Evolutionary conservation across 768 basidiomycete genomes (phyloP).

Genomic region (Leccinum pellstonianum): DNA sequence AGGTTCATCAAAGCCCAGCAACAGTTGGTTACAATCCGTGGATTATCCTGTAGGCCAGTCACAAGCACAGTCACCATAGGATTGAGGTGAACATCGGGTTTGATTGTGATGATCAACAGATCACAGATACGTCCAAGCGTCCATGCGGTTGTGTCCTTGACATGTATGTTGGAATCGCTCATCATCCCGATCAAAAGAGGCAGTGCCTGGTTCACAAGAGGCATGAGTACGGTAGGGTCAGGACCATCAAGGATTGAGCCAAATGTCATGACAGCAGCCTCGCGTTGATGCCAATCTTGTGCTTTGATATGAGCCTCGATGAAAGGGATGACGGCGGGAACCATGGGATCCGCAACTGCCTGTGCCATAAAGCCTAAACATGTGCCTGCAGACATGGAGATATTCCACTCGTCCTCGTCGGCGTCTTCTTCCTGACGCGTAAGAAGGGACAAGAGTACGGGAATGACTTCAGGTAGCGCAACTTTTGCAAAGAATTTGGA

Average conservation of each 20-base stretch:
- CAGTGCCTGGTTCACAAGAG: conserved; percentile 91
- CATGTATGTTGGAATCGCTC: conserved; percentile 77
- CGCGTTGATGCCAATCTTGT: conserved; percentile 91
- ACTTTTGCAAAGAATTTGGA: conserved; percentile 92
- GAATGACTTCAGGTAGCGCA: conserved; percentile 91
- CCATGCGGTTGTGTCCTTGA: conserved; percentile 98
- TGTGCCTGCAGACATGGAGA: conserved; percentile 94
- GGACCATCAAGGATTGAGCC: conserved; percentile 98
- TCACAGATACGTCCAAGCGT: conserved; percentile 96
- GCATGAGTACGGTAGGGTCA: conserved; percentile 80
- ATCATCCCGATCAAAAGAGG: conserved; percentile 96
- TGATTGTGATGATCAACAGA: conserved; percentile 78
- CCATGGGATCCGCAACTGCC: conserved; percentile 87
- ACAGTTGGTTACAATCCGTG: conserved; percentile 88
- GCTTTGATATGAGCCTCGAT: conserved; percentile 95
- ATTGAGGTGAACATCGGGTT: conserved; percentile 85
- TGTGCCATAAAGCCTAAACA: conserved; percentile 87
- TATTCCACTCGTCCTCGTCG: conserved; percentile 98
- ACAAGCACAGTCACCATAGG: conserved; percentile 83
- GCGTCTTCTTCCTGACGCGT: conserved; percentile 95
- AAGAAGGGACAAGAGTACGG: conserved; percentile 84
- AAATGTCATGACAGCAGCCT: conserved; percentile 98
- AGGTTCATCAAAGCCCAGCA: conserved; percentile 98
- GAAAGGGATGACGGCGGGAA: conserved; percentile 93
- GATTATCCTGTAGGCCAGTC: conserved; percentile 71